Conservation (phyloP, 345 rosid genomes). For the Abelmoschus esculentus region DNA sequence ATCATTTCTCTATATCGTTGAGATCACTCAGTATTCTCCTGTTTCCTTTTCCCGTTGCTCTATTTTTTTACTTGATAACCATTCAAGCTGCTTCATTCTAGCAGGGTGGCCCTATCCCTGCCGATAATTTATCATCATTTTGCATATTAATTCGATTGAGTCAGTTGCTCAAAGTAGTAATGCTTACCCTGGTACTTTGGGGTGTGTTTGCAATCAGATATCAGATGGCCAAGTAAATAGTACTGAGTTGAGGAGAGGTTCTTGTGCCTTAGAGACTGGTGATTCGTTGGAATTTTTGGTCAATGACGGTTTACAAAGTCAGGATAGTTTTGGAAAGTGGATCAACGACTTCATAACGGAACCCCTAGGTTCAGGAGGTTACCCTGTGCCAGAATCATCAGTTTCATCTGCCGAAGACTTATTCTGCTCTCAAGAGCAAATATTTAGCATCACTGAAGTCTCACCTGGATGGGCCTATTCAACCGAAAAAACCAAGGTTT, state of each 20-base stretch:
- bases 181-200: conserved; percentile 14
- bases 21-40: background rate
- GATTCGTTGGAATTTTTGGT: conserved; percentile 37
- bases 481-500: conserved; percentile 79
- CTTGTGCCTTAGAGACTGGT: conserved; percentile 22
- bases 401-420: conserved; percentile 34
- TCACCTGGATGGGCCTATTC: conserved; percentile 83
- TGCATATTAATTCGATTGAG: conserved; percentile 19
- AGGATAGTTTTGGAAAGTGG: conserved; percentile 89
- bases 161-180: conserved; percentile 21
- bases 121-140: conserved; percentile 13
- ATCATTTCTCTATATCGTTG: background rate
- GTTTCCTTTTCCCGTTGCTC: background rate
- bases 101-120: conserved; percentile 31
- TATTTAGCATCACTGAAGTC: conserved; percentile 68
- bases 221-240: conserved; percentile 28
- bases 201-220: conserved; percentile 20
- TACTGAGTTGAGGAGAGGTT: conserved; percentile 22
- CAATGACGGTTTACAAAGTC: conserved; percentile 54
- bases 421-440: conserved; percentile 40
- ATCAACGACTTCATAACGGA: conserved; percentile 45
- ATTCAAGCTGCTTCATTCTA: conserved; percentile 16
- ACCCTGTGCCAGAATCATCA: conserved; percentile 36
- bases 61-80: background rate
- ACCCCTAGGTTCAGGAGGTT: conserved; percentile 42